Evolutionary conservation across 441 rosid species (phyloP), one percentile per base, ranked within the genome.

Genomic region (Raphanus hybrid): DNA sequence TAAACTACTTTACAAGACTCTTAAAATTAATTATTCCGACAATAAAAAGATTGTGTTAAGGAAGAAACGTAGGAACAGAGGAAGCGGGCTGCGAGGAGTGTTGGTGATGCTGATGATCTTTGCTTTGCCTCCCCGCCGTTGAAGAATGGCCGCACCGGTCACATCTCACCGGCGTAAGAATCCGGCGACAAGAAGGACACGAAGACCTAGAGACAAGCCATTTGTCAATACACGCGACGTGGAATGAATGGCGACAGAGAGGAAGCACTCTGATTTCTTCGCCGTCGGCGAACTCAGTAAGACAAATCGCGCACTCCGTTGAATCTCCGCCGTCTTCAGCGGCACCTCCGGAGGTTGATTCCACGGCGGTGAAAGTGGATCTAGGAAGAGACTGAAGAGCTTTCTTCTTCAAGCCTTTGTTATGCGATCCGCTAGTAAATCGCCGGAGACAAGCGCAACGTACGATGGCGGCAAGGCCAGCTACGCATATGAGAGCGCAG

Each of bases 171-270:
- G 86, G 90, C 48, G 80, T 87, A 65, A 89, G 83, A 35, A 86
- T 79, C 83, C 86, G 96, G 16, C 94, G 94, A 87, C 98, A 93
- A 3, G 96, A 92, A 14, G 98, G 98, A 67, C 98, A 92, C 0
- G 96, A 90, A 0, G 94, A 89, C 80, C 89, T 90, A 5, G 94
- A 86, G 6, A 87, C 86, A 0, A 92, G 86, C 98, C 98, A 94
- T 74, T 84, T 85, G 84, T 94, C 96, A 12, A 94, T 82, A 79
- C 98, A 94, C 50, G 35, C 78, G 71, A 92, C 87, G 75, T 94
- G 97, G 85, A 94, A 94, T 4, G 83, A 86, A 71, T 94, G 98
- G 1, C 89, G 85, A 80, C 98, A 94, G 62, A 80, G 90, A 5
- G 96, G 97, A 79, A 94, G 80, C 16, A 92, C 85, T 39, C 97